A percentile compares a stretch with the other conserved stretches of the same genome.
Conservation (phyloP, 306 rosid genomes). For the Ormosia emarginata region DNA sequence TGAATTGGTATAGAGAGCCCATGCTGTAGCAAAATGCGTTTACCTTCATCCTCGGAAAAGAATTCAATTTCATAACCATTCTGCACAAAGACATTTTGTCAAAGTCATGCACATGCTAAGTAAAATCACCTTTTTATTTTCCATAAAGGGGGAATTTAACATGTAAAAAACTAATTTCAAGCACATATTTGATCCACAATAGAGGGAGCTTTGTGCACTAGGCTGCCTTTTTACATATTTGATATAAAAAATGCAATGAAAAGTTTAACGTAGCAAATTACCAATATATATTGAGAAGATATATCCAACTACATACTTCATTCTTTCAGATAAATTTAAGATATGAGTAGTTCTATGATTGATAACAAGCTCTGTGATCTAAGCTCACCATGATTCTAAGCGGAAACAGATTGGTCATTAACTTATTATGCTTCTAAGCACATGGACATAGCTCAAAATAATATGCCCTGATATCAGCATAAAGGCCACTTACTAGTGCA, state of each 20-base stretch:
- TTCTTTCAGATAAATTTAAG: background rate
- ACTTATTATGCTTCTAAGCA: background rate
- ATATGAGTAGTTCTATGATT: background rate
- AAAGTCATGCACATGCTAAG: constrained; percentile 12
- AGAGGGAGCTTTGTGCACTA: background rate
- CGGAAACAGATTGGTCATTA: background rate
- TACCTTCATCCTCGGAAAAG: constrained; percentile 44
- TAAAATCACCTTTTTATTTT: background rate
- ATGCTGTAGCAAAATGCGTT: constrained; percentile 24
- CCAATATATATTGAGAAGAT: background rate
- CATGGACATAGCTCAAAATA: background rate
- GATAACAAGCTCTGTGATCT: background rate
- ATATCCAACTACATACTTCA: background rate
- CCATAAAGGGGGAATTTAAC: background rate
- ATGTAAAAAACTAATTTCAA: background rate
- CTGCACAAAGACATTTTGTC: constrained; percentile 25
- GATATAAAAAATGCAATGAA: background rate
- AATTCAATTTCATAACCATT: constrained; percentile 20
- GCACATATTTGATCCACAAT: constrained; percentile 1
- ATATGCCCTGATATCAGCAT: background rate
- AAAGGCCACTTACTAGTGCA: background rate
- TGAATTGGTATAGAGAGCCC: constrained; percentile 18
- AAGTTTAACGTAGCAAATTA: background rate
- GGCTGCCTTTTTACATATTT: background rate
- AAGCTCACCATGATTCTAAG: background rate